Evolutionary conservation across 2,329 filamentous ascomycete genomes (phyloP).

Genomic region (Xylaria hypoxylon): DNA sequence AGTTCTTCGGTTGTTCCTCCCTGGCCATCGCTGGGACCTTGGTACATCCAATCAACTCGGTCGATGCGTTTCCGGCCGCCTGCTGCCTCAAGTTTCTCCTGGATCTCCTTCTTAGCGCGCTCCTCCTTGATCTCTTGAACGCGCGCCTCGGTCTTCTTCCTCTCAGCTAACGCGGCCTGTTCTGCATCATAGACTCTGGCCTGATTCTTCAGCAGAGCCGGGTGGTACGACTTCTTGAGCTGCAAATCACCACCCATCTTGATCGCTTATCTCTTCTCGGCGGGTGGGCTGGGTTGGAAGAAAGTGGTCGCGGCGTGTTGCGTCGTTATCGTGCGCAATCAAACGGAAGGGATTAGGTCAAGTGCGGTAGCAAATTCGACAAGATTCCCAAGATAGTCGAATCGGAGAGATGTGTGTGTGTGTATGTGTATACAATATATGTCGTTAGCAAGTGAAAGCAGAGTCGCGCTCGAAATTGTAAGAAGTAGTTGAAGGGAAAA

Average conservation of each 20-base stretch:
- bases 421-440: background rate
- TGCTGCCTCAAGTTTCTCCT: constrained; percentile 87
- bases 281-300: background rate
- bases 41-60: constrained; percentile 98
- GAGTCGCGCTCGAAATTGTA: background rate
- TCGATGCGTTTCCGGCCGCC: constrained; percentile 84
- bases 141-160: constrained; percentile 91
- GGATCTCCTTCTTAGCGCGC: constrained; percentile 89
- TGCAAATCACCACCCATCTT: constrained; percentile 93
- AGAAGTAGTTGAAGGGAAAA: too few relatives aligned
- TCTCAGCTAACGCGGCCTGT: constrained; percentile 85
- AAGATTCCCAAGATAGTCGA: background rate
- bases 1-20: constrained; percentile 86
- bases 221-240: constrained; percentile 95
- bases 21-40: constrained; percentile 82
- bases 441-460: background rate
- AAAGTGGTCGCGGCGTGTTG: constrained; percentile 19
- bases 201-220: constrained; percentile 90
- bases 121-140: constrained; percentile 95
- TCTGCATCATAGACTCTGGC: constrained; percentile 84
- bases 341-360: background rate
- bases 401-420: background rate
- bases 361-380: background rate
- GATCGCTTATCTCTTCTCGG: constrained; percentile 23
- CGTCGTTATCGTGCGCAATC: background rate